Conservation (phyloP, 176 grass and related monocot genomes). For the Aegilops bicornis region DNA sequence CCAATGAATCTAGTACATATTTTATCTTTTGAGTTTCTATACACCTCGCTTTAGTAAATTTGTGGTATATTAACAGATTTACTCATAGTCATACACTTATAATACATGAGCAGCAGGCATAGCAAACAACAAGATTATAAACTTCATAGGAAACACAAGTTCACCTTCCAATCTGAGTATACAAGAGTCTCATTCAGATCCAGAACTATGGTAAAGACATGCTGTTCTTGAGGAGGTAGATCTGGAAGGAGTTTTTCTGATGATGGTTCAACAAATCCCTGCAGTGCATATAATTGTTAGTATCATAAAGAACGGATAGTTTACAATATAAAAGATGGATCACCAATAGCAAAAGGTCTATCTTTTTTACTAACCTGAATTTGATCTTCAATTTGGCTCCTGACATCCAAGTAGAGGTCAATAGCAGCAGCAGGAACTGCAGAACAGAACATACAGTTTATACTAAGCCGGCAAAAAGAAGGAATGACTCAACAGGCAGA, state of each 20-base stretch:
- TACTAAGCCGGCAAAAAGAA: conserved; percentile 9
- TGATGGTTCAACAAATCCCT: conserved; percentile 96
- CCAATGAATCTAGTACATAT: background rate
- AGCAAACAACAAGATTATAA: background rate
- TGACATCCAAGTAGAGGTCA: conserved; percentile 73
- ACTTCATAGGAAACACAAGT: background rate
- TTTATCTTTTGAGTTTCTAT: background rate
- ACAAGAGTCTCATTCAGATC: conserved; percentile 96
- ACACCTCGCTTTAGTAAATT: background rate
- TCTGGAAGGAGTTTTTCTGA: conserved; percentile 99
- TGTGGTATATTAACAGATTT: background rate
- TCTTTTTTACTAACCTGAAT: conserved; percentile 61
- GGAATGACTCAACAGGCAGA: background rate
- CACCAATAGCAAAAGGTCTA: conserved; percentile 9
- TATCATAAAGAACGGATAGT: background rate
- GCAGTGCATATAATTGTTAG: conserved; percentile 12
- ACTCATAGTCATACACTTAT: background rate
- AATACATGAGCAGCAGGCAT: background rate
- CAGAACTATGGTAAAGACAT: conserved; percentile 93
- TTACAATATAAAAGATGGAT: conserved; percentile 30
- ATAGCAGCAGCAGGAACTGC: conserved; percentile 64
- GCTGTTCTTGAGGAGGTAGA: conserved; percentile 86
- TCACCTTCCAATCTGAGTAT: conserved; percentile 97
- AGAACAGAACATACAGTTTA: conserved; percentile 33
- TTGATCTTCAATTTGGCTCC: conserved; percentile 86